Evolutionary conservation across 2,329 filamentous ascomycete genomes (phyloP), one percentile per base, ranked within the genome.

Genomic region (Eutypella sp.): DNA sequence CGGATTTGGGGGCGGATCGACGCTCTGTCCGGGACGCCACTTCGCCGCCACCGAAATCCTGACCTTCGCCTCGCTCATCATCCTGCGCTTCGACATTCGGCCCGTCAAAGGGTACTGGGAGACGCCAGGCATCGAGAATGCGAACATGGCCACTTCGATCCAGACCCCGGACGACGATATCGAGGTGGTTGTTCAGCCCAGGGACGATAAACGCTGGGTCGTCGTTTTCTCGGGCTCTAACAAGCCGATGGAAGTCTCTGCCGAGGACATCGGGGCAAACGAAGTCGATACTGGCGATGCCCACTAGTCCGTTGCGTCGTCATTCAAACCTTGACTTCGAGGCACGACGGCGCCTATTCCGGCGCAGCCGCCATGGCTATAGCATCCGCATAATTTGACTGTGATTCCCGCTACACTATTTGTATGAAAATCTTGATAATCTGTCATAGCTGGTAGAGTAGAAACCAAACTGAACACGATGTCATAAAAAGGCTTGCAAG

Each of bases 1-100:
- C 2, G 41, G 41, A 2, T 52, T 50, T 19, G 42, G 42, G 9
- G 29, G 29, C 15, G 41, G 41, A 15, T 13, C 29, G 3, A 22
- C 18, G 6, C 49, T 62, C 22, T 63, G 60, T 38, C 60, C 61
- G 5, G 61, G 60, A 2, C 54, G 60, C 8, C 58, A 64, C 45
- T 64, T 64, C 50, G 61, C 59, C 2, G 56, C 54, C 20, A 46
- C 49, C 33, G 57, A 60, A 49, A 58, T 61, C 37, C 24, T 58
- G 37, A 46, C 53, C 5, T 47, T 60, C 19, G 51, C 52, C 23
- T 48, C 55, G 0, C 46, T 58, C 39, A 25, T 62, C 9, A 48
- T 59, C 2, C 44, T 54, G 6, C 41, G 41, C 15, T 34, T 34
- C 16, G 31, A 34, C 15, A n/a, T n/a, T 5, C 7, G 15, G 7